Evolutionary conservation across 345 rosid genomes (phyloP).

Genomic region (Anastatica hierochuntica): DNA sequence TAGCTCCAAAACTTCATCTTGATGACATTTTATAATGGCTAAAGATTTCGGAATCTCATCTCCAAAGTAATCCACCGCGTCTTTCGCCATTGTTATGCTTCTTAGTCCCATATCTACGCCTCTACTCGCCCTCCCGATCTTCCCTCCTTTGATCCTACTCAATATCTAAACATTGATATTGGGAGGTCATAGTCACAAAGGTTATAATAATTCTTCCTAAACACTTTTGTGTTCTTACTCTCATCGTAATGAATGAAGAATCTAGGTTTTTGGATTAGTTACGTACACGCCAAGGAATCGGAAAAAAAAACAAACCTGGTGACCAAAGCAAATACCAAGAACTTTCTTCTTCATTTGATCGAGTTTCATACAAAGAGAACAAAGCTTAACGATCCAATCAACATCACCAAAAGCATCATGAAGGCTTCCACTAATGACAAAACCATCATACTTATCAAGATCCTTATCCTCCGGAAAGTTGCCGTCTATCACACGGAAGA

Average conservation of each 20-base stretch:
- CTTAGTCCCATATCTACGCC: constrained; percentile 83
- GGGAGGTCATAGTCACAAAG: too few species aligned
- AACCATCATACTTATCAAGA: constrained; percentile 56
- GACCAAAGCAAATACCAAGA: constrained; percentile 89
- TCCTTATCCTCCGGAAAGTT: constrained; percentile 64
- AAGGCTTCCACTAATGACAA: constrained; percentile 77
- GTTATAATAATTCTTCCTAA: too few species aligned
- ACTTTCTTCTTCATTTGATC: constrained; percentile 75
- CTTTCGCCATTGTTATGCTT: constrained; percentile 44
- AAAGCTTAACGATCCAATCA: constrained; percentile 65
- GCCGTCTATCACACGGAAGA: constrained; percentile 61
- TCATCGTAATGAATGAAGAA: too few species aligned
- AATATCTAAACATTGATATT: constrained; percentile 49
- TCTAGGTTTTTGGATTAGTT: too few species aligned
- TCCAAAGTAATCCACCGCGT: constrained; percentile 24
- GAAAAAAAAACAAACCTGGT: constrained; percentile 64
- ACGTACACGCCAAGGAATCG: too few species aligned
- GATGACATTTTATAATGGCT: constrained; percentile 76
- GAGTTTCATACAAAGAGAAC: constrained; percentile 47
- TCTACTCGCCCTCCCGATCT: constrained; percentile 47
- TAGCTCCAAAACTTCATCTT: constrained; percentile 73
- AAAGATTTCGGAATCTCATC: constrained; percentile 36
- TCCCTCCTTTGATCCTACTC: constrained; percentile 76
- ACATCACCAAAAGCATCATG: constrained; percentile 69
- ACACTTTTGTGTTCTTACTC: too few species aligned